Evolutionary conservation across 108 stramenopile species (phyloP).

Genomic region (Cylindrotheca fusiformis): DNA sequence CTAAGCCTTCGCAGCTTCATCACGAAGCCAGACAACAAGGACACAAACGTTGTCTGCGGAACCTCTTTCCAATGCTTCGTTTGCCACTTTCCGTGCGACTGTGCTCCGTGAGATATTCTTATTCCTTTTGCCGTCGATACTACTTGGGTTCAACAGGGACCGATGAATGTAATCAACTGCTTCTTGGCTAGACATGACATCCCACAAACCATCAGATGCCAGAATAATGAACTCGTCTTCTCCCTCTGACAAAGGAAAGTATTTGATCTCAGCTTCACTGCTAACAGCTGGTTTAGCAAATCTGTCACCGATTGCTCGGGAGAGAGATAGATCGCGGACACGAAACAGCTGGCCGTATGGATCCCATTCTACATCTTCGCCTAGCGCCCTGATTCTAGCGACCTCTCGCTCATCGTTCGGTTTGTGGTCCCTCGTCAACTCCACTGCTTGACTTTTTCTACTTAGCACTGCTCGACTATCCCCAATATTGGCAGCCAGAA

Average conservation of each 20-base stretch:
- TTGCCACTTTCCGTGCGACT: slow-evolving; percentile 76
- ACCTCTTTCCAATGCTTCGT: slow-evolving; percentile 77
- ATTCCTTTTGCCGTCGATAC: slow-evolving; percentile 12
- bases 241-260: slow-evolving; percentile 45
- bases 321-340: slow-evolving; percentile 89
- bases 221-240: slow-evolving; percentile 62
- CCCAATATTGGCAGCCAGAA: slow-evolving; percentile 94
- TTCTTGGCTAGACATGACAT: slow-evolving; percentile 95
- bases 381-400: slow-evolving; percentile 63
- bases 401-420: slow-evolving; percentile 76
- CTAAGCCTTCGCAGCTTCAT: no score
- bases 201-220: slow-evolving; percentile 96
- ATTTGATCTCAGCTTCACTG: slow-evolving; percentile 77
- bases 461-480: slow-evolving; percentile 92
- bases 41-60: slow-evolving; percentile 84
- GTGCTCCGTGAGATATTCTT: slow-evolving; percentile 29
- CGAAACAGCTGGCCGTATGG: slow-evolving; percentile 66
- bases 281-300: slow-evolving; percentile 86
- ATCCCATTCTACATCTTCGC: slow-evolving; percentile 82
- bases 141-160: slow-evolving; percentile 2
- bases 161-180: slow-evolving; percentile 84
- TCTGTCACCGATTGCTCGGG: slow-evolving; percentile 90
- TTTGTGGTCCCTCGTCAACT: slow-evolving; percentile 91
- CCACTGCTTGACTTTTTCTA: slow-evolving; percentile 68
- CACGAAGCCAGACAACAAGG: slow-evolving; percentile 70